Base-by-base conservation (phyloP, 345 rosid genomes). In the Hypericum perforatum region DNA sequence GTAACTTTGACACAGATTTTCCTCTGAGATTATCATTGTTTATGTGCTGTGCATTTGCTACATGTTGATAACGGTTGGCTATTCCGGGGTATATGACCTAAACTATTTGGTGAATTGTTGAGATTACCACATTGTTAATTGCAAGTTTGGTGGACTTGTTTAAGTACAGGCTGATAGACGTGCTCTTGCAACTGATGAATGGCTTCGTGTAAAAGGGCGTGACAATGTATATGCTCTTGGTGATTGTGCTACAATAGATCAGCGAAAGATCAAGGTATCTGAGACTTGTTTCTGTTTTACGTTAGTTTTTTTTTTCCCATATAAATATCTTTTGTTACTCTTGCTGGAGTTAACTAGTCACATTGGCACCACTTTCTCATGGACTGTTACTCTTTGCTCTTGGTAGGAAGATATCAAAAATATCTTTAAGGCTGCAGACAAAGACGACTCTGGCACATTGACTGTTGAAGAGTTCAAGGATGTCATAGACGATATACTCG, bases 191-290 rank as follows among this genome's bases (percentile, higher is more conserved):
- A 85, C 99, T 41, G 64, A 89, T 59, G 97, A 89, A 63, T 94
- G 99, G 99, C 70, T 94, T 53, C 75, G 65, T 41, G 97, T 94
- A 51, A 89, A 89, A 70, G 97, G 81, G 49, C 68, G 79, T 69
- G 85, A 78, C 47, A 72, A 79, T 60, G 91, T 85, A 15, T 89
- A 82, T 52, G 94, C 91, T 63, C 77, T 89, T 50, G 99, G 99
- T 56, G 99, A 94, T 63, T 94, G 99, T 70, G 95, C 97, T 54
- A 72, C 95, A 10, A 82, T 89, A 41, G 74, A 76, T 75, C 97
- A 94, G 64, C 97, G 95, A 2, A 89, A 80, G 73, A 61, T 94
- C 67, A 73, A 72, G 97, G 95, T 92, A 54, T 53, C 78, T 61
- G 54, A 65, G 59, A 39, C 43, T 45, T 49, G 59, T 50, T 9